Base-by-base conservation (phyloP, 345 rosid species). In the Acer campestre region DNA sequence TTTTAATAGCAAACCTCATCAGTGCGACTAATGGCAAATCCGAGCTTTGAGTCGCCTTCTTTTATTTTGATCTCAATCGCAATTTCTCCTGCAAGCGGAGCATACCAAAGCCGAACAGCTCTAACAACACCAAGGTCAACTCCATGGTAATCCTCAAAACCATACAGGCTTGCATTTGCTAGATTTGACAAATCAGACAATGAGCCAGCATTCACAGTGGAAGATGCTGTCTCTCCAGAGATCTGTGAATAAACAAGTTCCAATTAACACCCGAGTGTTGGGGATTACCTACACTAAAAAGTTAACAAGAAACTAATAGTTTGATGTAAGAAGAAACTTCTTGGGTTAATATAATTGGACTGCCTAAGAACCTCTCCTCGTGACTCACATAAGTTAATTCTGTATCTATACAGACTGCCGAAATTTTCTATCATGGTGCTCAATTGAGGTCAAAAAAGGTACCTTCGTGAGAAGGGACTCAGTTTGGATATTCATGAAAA, bases 101-200 rank as follows among this genome's bases (percentile, higher is more conserved):
- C 88, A 63, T 81, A 96, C 99, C 99, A 96, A 7, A 96, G 94
- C 67, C 99, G 88, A 70, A 91, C 95, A 4, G 98, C 97, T 84
- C 98, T 88, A 23, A 96, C 98, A 20, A 96, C 97, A 61, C 99
- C 99, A 27, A 96, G 87, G 87, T 96, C 99, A 51, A 96, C 95
- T 53, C 98, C 98, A 23, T 96, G 99, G 78, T 94, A 96, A 80
- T 96, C 99, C 89, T 96, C 99, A 58, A 96, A 96, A 17, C 99
- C 99, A 53, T 96, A 96, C 10, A 96, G 80, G 80, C 97, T 96
- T 5, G 83, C 94, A 65, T 88, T 86, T 61, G 94, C 95, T 6
- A 92, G 86, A 74, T 89, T 90, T 0, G 98, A 88, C 61, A 94
- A 73, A 83, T 96, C 99, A 20, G 98, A 88, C 48, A 96, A 81